Evolutionary conservation across 2,329 filamentous ascomycete genomes (phyloP).

Genomic region (Nigrospora oryzae): DNA sequence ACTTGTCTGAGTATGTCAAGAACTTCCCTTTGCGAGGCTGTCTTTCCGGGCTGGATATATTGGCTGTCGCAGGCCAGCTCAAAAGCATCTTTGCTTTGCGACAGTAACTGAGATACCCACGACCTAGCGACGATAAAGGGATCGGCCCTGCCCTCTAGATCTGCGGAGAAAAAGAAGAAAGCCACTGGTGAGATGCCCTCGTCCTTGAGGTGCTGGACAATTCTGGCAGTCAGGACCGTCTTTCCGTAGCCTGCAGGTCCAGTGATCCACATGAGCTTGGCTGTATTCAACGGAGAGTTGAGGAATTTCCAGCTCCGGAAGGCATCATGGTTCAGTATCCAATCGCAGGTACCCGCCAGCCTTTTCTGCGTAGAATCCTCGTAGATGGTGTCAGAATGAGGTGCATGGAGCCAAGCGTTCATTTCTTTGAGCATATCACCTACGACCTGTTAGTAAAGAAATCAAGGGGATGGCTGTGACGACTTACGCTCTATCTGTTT

Average conservation of each 20-base stretch:
- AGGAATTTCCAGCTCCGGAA: too few relatives aligned
- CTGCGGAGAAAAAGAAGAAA: too few relatives aligned
- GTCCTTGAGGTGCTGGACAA: conserved; percentile 13
- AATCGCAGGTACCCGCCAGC: too few relatives aligned
- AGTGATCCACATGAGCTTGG: conserved; percentile 21
- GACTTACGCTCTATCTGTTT: too few relatives aligned
- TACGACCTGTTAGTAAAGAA: too few relatives aligned
- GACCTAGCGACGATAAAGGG: conserved; percentile 15
- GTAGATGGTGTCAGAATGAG: too few relatives aligned
- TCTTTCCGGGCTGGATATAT: background rate
- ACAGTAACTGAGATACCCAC: conserved; percentile 18
- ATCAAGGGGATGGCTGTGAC: too few relatives aligned
- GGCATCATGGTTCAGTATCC: too few relatives aligned
- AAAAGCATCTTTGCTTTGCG: conserved; percentile 5
- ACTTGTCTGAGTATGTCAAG: conserved; percentile 2
- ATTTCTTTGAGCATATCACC: too few relatives aligned
- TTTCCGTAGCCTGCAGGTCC: conserved; percentile 23
- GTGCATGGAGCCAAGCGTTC: too few relatives aligned
- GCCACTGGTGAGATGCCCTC: background rate
- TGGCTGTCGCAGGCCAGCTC: conserved; percentile 2
- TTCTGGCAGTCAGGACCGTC: conserved; percentile 19
- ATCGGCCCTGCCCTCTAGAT: too few relatives aligned
- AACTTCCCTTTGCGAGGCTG: conserved; percentile 7
- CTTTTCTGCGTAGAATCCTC: too few relatives aligned
- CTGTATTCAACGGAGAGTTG: background rate